phyloP scores from a whole-genome alignment of 139 green algal genomes.

The Chlorella sp. region DNA sequence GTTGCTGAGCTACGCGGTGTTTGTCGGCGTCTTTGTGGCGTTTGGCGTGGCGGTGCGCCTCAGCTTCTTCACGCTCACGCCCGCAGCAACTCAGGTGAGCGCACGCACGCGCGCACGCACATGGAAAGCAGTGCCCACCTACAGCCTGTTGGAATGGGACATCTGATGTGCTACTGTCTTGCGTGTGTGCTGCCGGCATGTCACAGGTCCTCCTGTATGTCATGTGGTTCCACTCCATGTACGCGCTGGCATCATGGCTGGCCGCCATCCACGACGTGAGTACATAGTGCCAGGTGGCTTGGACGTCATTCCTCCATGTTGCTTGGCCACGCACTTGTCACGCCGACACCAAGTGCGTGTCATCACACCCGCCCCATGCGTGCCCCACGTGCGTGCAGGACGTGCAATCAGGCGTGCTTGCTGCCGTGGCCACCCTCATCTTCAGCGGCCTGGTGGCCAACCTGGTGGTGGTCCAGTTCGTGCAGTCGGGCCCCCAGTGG shows the following conservation, averaged over 20 bases:
- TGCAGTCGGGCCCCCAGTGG: slow-evolving; percentile 29
- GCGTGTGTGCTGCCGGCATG: too few relatives aligned
- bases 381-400: not conserved
- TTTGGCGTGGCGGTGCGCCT: slow-evolving; percentile 55
- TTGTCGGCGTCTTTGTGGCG: slow-evolving; percentile 60
- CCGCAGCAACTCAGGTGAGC: slow-evolving; percentile 49
- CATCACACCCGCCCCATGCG: not conserved
- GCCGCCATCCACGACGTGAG: slow-evolving; percentile 9
- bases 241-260: slow-evolving; percentile 50
- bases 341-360: not conserved
- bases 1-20: slow-evolving; percentile 47
- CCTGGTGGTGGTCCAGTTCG: slow-evolving; percentile 47
- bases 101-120: too few relatives aligned
- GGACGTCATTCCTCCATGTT: too few relatives aligned
- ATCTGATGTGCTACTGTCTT: too few relatives aligned
- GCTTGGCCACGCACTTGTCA: too few relatives aligned
- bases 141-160: too few relatives aligned
- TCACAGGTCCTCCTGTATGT: slow-evolving; percentile 60
- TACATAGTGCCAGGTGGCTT: too few relatives aligned
- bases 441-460: slow-evolving; percentile 53
- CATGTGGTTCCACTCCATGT: slow-evolving; percentile 61
- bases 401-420: slow-evolving; percentile 29
- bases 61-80: slow-evolving; percentile 73
- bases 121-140: too few relatives aligned
- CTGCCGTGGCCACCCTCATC: slow-evolving; percentile 29